These are phyloP conservation scores for Vaccinium darrowii DNA, from an alignment of 148 eudicot genomes.

Conservation along the genomic window DNA sequence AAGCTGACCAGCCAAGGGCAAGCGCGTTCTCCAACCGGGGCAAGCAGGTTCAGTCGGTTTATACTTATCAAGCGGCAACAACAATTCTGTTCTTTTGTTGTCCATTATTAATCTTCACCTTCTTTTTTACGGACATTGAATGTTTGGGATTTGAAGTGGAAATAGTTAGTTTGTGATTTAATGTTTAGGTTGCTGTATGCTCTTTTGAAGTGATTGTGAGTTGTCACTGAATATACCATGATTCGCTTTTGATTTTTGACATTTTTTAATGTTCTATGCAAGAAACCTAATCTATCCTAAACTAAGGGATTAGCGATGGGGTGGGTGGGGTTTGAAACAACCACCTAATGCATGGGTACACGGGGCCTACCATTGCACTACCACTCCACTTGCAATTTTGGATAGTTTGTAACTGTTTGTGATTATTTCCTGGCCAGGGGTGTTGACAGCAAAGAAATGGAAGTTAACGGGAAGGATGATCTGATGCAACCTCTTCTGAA, in stretches of 20 bases:
- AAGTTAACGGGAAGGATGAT: conserved; percentile 48
- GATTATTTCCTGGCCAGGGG: conserved; percentile 16
- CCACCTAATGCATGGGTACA: too few species aligned
- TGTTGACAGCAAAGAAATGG: conserved; percentile 49
- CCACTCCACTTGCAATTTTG: not conserved
- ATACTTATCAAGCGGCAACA: not conserved
- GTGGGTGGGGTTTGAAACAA: not conserved
- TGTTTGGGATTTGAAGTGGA: not conserved
- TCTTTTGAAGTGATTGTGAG: not conserved
- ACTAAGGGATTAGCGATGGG: not conserved
- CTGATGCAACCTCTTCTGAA: conserved; percentile 57
- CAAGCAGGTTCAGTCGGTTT: too few species aligned
- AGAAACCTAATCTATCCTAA: not conserved
- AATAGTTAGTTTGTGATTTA: not conserved
- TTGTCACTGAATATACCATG: not conserved
- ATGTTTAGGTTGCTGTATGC: not conserved
- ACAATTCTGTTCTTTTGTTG: not conserved
- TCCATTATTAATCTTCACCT: not conserved
- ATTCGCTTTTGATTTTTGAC: not conserved
- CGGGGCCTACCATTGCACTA: not conserved
- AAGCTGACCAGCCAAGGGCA: too few species aligned
- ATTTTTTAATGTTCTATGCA: not conserved
- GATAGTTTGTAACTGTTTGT: not conserved
- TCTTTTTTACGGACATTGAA: not conserved
- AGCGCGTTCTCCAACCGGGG: too few species aligned